Evolutionary conservation across 2,329 filamentous ascomycete genomes (phyloP).

Genomic region (Rosellinia necatrix): DNA sequence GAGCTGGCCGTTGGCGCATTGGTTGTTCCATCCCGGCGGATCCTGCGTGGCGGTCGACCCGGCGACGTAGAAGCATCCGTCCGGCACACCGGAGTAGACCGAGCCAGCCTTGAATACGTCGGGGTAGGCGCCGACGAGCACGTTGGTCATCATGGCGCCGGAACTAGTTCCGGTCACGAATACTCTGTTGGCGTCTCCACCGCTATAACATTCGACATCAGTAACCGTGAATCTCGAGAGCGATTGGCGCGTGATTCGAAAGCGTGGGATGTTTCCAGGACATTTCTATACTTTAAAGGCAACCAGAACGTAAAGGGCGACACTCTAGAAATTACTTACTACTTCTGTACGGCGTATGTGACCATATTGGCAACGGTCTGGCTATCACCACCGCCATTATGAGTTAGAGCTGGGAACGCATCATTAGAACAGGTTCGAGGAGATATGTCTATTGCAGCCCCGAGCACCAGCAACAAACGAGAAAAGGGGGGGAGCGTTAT

Average conservation of each 20-base stretch:
- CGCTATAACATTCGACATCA: constrained; percentile 13
- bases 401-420: constrained; percentile 35
- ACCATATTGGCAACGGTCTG: constrained; percentile 47
- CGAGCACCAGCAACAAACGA: too few species aligned
- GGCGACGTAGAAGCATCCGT: constrained; percentile 39
- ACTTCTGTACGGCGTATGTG: constrained; percentile 40
- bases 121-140: constrained; percentile 54
- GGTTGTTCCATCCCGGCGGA: constrained; percentile 55
- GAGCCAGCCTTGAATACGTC: constrained; percentile 53
- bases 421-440: neutral
- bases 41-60: constrained; percentile 46
- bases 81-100: constrained; percentile 52
- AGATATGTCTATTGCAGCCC: too few species aligned
- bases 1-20: constrained; percentile 56
- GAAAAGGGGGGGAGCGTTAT: neutral
- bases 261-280: too few species aligned
- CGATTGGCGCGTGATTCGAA: too few species aligned
- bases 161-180: constrained; percentile 40
- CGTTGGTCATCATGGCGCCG: constrained; percentile 42
- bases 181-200: constrained; percentile 39
- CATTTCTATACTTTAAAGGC: too few species aligned
- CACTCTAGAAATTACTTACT: constrained; percentile 19
- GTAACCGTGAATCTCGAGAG: neutral
- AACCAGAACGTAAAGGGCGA: too few species aligned
- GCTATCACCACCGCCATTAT: constrained; percentile 46